Evolutionary conservation across 768 basidiomycete species (phyloP).

Genomic region (Leucosporidium creatinivorum): DNA sequence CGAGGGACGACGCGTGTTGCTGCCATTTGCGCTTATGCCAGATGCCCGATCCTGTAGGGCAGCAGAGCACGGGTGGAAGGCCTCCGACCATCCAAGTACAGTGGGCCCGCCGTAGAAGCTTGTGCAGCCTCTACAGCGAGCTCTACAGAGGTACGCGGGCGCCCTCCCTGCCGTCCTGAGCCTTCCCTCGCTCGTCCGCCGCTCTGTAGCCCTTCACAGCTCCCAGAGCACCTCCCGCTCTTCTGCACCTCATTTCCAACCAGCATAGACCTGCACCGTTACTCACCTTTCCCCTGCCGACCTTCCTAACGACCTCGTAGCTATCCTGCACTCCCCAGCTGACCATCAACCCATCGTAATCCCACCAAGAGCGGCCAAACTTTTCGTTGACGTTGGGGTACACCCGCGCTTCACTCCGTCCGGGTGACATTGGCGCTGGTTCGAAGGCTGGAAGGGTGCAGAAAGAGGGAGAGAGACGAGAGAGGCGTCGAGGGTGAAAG

Average conservation of each 20-base stretch:
- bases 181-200: background rate
- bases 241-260: slow-evolving; percentile 51
- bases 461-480: background rate
- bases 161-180: background rate
- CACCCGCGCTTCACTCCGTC: slow-evolving; percentile 38
- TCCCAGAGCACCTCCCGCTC: background rate
- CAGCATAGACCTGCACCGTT: too few species aligned
- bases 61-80: too few species aligned
- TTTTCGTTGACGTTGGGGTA: slow-evolving; percentile 37
- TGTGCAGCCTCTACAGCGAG: background rate
- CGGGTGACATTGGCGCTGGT: slow-evolving; percentile 6
- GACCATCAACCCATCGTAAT: slow-evolving; percentile 73
- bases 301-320: slow-evolving; percentile 95
- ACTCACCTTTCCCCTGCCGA: slow-evolving; percentile 69
- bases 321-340: slow-evolving; percentile 90
- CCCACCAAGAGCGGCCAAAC: slow-evolving; percentile 34
- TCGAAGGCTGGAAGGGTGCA: background rate
- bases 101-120: background rate
- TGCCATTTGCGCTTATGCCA: too few species aligned
- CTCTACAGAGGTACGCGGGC: background rate
- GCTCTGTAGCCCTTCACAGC: background rate
- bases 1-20: too few species aligned
- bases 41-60: too few species aligned
- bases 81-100: background rate
- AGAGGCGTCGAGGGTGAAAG: background rate